Percentiles rank a stretch among this genome's conserved stretches.
Evolutionary conservation across 1,139 yeast genomes (phyloP).

Genomic region (Suhomyces panamericanus): DNA sequence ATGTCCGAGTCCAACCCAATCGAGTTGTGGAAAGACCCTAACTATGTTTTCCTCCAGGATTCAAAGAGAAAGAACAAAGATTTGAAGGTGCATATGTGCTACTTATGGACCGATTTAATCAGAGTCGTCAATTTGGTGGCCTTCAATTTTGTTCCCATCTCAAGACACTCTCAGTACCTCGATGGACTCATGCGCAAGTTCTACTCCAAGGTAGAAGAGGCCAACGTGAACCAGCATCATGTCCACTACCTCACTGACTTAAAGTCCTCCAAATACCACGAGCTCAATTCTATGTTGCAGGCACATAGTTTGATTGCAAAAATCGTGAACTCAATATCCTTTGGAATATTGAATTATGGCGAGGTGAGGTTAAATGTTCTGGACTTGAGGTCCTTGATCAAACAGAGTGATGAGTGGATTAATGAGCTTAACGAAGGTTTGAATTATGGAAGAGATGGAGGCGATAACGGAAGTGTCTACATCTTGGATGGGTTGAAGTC

Average conservation of each 20-base stretch:
- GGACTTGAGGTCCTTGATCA: conserved; percentile 26
- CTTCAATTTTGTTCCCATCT: conserved; percentile 29
- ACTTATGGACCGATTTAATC: conserved; percentile 39
- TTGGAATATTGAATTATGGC: conserved; percentile 27
- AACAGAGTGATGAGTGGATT: conserved; percentile 30
- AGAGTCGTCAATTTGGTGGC: conserved; percentile 35
- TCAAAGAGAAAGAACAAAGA: conserved; percentile 24
- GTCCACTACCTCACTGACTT: conserved; percentile 24
- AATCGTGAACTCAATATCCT: conserved; percentile 25
- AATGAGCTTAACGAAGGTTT: conserved; percentile 1
- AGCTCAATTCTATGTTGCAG: conserved; percentile 25
- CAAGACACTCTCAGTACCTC: conserved; percentile 24
- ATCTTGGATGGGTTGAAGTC: background rate
- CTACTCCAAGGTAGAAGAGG: conserved; percentile 28
- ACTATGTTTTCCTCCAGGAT: conserved; percentile 23
- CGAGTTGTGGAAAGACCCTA: conserved; percentile 44
- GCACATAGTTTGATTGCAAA: conserved; percentile 33
- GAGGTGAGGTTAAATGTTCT: conserved; percentile 26
- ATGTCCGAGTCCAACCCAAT: conserved; percentile 20
- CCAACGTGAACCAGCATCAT: conserved; percentile 29
- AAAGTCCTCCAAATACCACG: conserved; percentile 19
- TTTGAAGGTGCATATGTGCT: conserved; percentile 35
- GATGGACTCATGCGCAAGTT: conserved; percentile 24
- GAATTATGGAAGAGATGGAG: conserved; percentile 5
- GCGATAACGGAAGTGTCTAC: conserved; percentile 1